These are phyloP conservation scores for Piper longum DNA, from an alignment of 164 flowering plant genomes.

Conservation along the genomic window DNA sequence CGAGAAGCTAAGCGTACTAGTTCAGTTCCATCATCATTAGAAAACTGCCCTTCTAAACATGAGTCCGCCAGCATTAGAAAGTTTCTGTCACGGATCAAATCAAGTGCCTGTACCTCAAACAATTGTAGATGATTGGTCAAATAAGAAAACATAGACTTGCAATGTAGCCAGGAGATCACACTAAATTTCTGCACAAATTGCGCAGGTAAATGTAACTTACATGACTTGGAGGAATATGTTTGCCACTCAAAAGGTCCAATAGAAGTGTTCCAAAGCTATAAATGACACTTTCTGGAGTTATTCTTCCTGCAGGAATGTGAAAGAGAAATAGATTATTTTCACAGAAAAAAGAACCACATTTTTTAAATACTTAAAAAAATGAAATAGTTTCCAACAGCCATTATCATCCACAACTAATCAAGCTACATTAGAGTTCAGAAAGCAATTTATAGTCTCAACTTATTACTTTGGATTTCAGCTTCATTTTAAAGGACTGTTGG, in stretches of 20 bases:
- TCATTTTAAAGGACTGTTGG: too few species aligned
- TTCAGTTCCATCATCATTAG: too few species aligned
- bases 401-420: too few species aligned
- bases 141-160: background rate
- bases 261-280: constrained; percentile 92
- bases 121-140: constrained; percentile 3
- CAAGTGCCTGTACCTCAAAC: constrained; percentile 56
- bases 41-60: too few species aligned
- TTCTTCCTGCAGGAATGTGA: constrained; percentile 46
- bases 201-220: too few species aligned
- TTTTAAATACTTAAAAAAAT: background rate
- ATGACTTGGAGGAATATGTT: constrained; percentile 14
- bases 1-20: too few species aligned
- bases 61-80: constrained; percentile 76
- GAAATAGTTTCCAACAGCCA: background rate
- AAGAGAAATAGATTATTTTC: too few species aligned
- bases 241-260: constrained; percentile 93
- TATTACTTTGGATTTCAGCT: too few species aligned
- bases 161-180: background rate
- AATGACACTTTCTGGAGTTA: constrained; percentile 87
- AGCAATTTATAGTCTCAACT: too few species aligned
- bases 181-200: too few species aligned
- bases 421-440: too few species aligned
- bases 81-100: constrained; percentile 74
- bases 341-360: too few species aligned